A percentile compares a stretch with the other conserved stretches of the same genome.
phyloP scores from a whole-genome alignment of 345 rosid species.

The Gossypium raimondii region DNA sequence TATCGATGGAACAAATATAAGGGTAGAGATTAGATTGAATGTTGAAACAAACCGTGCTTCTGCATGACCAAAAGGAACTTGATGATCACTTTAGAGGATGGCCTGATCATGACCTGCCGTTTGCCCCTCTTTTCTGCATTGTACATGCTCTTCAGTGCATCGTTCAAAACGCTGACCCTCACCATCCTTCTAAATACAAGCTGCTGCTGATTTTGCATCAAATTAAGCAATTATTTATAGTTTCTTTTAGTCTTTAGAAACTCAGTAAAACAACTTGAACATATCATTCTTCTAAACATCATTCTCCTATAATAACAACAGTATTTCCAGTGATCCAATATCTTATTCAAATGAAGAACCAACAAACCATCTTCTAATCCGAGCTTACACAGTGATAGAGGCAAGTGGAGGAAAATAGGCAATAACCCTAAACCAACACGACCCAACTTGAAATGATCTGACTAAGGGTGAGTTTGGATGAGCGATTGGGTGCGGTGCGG shows the following conservation, averaged over 20 bases:
- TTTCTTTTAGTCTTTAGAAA: neutral
- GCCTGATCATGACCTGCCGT: slow-evolving; percentile 3
- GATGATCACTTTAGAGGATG: neutral
- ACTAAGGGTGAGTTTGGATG: no score
- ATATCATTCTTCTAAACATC: neutral
- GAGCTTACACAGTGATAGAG: neutral
- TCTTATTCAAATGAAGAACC: neutral
- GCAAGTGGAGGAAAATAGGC: neutral
- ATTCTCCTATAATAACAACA: neutral
- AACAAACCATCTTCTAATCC: neutral
- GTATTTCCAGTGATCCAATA: neutral
- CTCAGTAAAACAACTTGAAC: neutral
- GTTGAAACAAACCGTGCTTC: neutral
- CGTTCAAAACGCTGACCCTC: slow-evolving; percentile 1
- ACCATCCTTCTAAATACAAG: neutral
- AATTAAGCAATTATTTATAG: neutral
- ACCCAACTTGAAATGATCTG: no score
- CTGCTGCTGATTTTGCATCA: neutral
- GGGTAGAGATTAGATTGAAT: neutral
- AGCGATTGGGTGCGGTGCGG: no score
- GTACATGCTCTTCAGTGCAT: slow-evolving; percentile 6
- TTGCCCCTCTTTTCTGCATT: neutral
- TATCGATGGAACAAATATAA: neutral
- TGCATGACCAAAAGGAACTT: slow-evolving; percentile 4
- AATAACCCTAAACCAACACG: no score